Base-by-base conservation (phyloP, 371 early-diverging fungal genomes). In the Astathelohania contejeani region DNA sequence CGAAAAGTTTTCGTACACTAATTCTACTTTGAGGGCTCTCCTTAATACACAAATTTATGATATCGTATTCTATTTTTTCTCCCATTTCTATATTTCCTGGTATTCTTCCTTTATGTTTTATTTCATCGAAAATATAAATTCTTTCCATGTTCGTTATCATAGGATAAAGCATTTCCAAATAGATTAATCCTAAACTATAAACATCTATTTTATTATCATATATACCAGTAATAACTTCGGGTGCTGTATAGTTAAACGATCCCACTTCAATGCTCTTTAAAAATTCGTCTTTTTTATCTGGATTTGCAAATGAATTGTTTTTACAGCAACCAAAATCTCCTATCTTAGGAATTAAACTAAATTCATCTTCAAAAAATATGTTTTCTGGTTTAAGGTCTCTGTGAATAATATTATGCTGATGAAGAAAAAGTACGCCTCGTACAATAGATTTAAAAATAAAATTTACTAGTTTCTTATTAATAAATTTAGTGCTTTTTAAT, bases 251-350 rank as follows among this genome's bases (percentile, higher is more conserved):
- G 16, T 6, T 7, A n/a, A 19, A 4, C 6, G 43, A 22, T 42
- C 43, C 43, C 1, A 84, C 80, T 51, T 85, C 66, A 28, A 82
- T 66, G 56, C 50, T 49, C 3, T 58, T 58, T 6, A 22, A 81
- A 42, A 78, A 77, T 55, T 75, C 73, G 16, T 77, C 78, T 4
- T 63, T 65, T n/a, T 75, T 71, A 53, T 82, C 76, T 1, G 83
- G 82, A 63, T 79, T 79, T 63, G 81, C 81, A 45, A 82, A 81
- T 60, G 82, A 80, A 53, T 81, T 81, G 27, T 84, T 79, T 74
- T 87, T 87, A 35, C 86, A 82, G 0, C 85, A 86, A 40, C 87
- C 87, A 73, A 87, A 88, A 60, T 87, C 87, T 10, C 85, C 82
- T 60, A 84, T 76, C 68, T 87, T 87, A 67, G 86, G 73, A 28